phyloP scores from a whole-genome alignment of 257 asterid genomes.

The Solanum arcanum region DNA sequence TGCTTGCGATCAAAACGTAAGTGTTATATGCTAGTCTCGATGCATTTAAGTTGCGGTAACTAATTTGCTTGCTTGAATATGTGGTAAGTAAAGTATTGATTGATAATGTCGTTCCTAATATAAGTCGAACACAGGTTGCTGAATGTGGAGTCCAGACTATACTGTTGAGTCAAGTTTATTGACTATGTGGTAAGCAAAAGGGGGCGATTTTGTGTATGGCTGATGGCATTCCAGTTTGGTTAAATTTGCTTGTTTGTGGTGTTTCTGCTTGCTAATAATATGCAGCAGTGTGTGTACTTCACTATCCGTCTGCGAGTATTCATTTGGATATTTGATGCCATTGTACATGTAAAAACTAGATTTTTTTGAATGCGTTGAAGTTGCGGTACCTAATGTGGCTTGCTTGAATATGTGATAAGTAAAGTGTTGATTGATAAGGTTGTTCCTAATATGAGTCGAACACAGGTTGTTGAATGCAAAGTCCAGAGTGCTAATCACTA shows the following conservation, averaged over 20 bases:
- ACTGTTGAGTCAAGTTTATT: slow-evolving; percentile 15
- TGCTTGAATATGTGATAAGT: neutral
- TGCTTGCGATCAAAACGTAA: neutral
- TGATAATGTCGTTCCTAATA: slow-evolving; percentile 58
- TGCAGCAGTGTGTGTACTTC: too few species aligned
- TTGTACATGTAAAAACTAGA: too few species aligned
- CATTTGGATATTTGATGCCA: too few species aligned
- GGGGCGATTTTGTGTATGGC: neutral
- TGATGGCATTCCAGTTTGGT: neutral
- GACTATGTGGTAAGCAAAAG: neutral
- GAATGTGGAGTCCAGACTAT: slow-evolving; percentile 98
- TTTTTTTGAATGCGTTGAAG: neutral
- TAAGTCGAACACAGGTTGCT: slow-evolving; percentile 98
- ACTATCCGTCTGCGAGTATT: too few species aligned
- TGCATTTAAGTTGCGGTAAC: neutral
- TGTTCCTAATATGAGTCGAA: slow-evolving; percentile 80
- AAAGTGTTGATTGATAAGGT: slow-evolving; percentile 23
- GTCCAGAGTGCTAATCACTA: slow-evolving; percentile 99
- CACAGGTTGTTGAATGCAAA: slow-evolving; percentile 98
- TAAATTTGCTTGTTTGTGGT: neutral
- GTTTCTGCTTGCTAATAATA: neutral
- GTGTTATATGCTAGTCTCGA: neutral
- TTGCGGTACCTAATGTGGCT: neutral
- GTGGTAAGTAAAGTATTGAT: neutral
- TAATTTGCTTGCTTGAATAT: neutral